Percentiles rank a stretch among this genome's conserved stretches.
Conservation (phyloP, 1,284 basidiomycete species). For the Ustilago esculenta region DNA sequence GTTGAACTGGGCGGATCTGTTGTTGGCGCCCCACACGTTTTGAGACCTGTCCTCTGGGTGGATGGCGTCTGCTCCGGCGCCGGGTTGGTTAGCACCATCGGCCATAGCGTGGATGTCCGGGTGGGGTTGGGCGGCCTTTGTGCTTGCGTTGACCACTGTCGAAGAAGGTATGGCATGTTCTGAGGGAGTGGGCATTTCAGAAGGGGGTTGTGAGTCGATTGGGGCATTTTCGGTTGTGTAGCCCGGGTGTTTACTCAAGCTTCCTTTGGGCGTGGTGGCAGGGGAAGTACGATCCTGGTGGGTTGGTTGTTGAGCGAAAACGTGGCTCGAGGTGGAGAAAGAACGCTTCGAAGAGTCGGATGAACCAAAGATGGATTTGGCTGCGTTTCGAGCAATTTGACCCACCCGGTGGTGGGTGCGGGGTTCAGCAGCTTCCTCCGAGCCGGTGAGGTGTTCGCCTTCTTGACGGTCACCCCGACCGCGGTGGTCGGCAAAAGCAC, state of each 20-base stretch:
- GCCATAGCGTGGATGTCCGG: conserved; percentile 46
- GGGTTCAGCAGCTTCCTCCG: conserved; percentile 38
- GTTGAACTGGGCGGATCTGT: conserved; percentile 50
- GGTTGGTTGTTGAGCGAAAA: conserved; percentile 16
- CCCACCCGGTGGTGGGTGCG: conserved; percentile 24
- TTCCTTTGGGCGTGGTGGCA: conserved; percentile 23
- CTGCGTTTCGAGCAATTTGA: conserved; percentile 32
- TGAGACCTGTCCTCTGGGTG: conserved; percentile 43
- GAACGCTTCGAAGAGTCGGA: conserved; percentile 15
- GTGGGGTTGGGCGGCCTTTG: conserved; percentile 31
- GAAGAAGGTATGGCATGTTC: conserved; percentile 17
- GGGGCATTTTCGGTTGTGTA: conserved; percentile 52
- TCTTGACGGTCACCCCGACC: conserved; percentile 25
- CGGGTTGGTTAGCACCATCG: conserved; percentile 36
- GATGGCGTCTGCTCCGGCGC: conserved; percentile 40
- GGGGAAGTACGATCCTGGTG: conserved; percentile 14
- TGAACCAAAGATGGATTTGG: conserved; percentile 29
- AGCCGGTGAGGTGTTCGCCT: conserved; percentile 26
- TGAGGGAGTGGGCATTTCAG: conserved; percentile 35
- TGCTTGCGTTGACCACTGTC: conserved; percentile 25
- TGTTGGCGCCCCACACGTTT: conserved; percentile 47
- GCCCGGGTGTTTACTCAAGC: conserved; percentile 31
- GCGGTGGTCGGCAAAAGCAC: conserved; percentile 46
- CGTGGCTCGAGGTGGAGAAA: conserved; percentile 24
- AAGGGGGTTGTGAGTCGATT: conserved; percentile 38